Percentiles rank a stretch among this genome's conserved stretches.
phyloP scores from a whole-genome alignment of 352 stramenopile genomes.

The Phytophthora megakarya region DNA sequence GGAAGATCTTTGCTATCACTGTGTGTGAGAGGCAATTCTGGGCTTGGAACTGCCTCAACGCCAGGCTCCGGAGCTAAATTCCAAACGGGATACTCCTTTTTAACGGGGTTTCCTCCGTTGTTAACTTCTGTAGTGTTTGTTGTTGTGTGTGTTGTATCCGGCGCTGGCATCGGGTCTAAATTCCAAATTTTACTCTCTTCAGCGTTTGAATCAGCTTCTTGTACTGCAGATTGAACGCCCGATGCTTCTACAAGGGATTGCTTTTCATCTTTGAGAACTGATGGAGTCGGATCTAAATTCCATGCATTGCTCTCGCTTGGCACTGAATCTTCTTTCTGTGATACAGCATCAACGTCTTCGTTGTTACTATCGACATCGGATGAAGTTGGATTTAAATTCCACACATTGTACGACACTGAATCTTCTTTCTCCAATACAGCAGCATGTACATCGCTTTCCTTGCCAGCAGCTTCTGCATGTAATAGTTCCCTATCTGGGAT shows the following conservation, averaged over 20 bases:
- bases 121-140: neutral
- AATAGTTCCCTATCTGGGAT: neutral
- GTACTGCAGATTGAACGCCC: neutral
- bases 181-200: conserved; percentile 17
- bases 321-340: neutral
- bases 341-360: neutral
- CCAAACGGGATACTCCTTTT: conserved; percentile 4
- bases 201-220: conserved; percentile 5
- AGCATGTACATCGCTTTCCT: no score
- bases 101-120: neutral
- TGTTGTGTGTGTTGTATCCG: neutral
- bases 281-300: conserved; percentile 24
- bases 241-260: neutral
- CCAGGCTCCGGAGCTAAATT: conserved; percentile 18
- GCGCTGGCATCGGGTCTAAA: neutral
- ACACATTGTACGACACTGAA: conserved; percentile 2
- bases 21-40: neutral
- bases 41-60: neutral
- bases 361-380: conserved; percentile 2
- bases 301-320: conserved; percentile 15
- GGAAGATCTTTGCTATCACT: neutral
- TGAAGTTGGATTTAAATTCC: conserved; percentile 25
- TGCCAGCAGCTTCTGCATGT: neutral
- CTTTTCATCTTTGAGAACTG: conserved; percentile 3
- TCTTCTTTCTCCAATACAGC: neutral